Evolutionary conservation across 1,284 basidiomycete species (phyloP).

Genomic region (Phlebopus sp.): DNA sequence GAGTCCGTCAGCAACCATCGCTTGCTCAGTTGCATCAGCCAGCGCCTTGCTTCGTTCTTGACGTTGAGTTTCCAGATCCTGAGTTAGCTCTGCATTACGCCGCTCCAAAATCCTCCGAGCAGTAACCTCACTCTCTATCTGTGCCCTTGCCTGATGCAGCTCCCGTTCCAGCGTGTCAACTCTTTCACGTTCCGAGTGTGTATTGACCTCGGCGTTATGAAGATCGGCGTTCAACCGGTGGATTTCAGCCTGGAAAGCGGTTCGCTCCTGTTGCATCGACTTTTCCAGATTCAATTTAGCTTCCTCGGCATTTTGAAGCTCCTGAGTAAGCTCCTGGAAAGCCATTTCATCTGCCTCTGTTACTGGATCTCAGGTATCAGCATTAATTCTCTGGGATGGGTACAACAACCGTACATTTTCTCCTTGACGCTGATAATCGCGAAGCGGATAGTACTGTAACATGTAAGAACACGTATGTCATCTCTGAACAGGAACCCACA

Average conservation of each 20-base stretch:
- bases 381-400: background rate
- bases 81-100: constrained; percentile 60
- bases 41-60: constrained; percentile 61
- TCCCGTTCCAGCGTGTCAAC: constrained; percentile 58
- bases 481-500: constrained; percentile 44
- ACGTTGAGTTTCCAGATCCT: constrained; percentile 58
- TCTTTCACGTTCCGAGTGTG: constrained; percentile 46
- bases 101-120: constrained; percentile 63
- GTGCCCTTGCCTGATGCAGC: constrained; percentile 58
- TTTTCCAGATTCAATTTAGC: constrained; percentile 53
- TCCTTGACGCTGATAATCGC: constrained; percentile 58
- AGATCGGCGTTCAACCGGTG: constrained; percentile 46
- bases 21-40: constrained; percentile 66
- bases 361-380: constrained; percentile 37
- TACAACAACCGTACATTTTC: constrained; percentile 54
- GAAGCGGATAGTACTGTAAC: constrained; percentile 67
- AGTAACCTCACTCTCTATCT: constrained; percentile 58
- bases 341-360: constrained; percentile 67
- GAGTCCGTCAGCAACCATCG: constrained; percentile 58
- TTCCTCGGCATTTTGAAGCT: constrained; percentile 55
- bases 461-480: constrained; percentile 8
- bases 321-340: constrained; percentile 65
- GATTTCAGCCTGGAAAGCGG: constrained; percentile 52
- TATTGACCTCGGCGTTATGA: constrained; percentile 37
- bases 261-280: constrained; percentile 52